A percentile compares a stretch with the other conserved stretches of the same genome.
phyloP scores from a whole-genome alignment of 1,284 basidiomycete species.

The Ustilago nuda region DNA sequence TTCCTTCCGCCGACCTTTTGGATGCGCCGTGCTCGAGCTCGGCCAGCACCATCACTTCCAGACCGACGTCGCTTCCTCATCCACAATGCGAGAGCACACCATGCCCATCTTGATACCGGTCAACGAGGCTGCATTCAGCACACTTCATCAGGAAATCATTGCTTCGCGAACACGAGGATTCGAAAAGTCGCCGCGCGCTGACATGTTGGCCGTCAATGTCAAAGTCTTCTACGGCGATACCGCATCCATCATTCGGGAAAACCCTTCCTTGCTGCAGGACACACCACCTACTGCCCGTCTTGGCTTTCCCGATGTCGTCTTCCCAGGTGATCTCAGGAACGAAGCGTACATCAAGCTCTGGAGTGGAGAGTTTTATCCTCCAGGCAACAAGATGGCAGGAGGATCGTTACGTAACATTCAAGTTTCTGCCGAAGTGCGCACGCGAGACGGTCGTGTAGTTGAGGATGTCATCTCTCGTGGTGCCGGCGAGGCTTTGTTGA shows the following conservation, averaged over 20 bases:
- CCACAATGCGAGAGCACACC: slow-evolving; percentile 75
- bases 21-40: slow-evolving; percentile 90
- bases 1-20: slow-evolving; percentile 84
- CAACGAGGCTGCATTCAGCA: slow-evolving; percentile 88
- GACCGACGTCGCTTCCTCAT: slow-evolving; percentile 72
- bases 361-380: slow-evolving; percentile 64
- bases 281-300: slow-evolving; percentile 85
- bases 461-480: slow-evolving; percentile 84
- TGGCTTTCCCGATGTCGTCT: slow-evolving; percentile 97
- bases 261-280: slow-evolving; percentile 86
- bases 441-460: slow-evolving; percentile 78
- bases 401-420: slow-evolving; percentile 77
- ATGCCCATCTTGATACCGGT: slow-evolving; percentile 88
- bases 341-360: slow-evolving; percentile 84
- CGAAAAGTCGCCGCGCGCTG: slow-evolving; percentile 86
- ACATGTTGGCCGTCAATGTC: slow-evolving; percentile 86
- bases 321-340: slow-evolving; percentile 90
- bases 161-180: slow-evolving; percentile 82
- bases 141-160: slow-evolving; percentile 94
- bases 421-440: slow-evolving; percentile 88
- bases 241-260: slow-evolving; percentile 80
- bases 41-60: slow-evolving; percentile 75
- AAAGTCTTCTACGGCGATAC: slow-evolving; percentile 88
- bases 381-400: slow-evolving; percentile 59
- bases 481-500: slow-evolving; percentile 82